Conservation (phyloP, 495 filamentous ascomycete genomes). For the Trichoderma erinaceum region DNA sequence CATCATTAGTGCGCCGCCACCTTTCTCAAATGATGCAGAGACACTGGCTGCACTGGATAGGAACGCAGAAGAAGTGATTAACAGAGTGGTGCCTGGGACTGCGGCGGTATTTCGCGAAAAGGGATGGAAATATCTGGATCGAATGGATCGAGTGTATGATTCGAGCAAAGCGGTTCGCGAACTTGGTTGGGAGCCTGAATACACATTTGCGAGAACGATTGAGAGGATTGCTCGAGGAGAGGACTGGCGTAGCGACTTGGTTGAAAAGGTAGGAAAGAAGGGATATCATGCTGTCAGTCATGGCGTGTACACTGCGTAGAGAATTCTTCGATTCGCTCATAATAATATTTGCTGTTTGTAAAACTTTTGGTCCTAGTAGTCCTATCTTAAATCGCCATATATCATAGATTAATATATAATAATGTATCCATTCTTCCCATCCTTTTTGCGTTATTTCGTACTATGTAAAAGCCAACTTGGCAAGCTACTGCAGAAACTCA, state of each 20-base stretch:
- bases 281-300: constrained; percentile 26
- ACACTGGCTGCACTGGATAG: constrained; percentile 16
- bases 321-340: background rate
- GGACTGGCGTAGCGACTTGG: constrained; percentile 27
- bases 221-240: constrained; percentile 22
- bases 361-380: no score
- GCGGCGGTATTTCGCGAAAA: constrained; percentile 21
- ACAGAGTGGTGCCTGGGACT: constrained; percentile 4
- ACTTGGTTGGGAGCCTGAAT: constrained; percentile 25
- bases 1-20: constrained; percentile 24
- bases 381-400: no score
- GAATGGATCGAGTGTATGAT: constrained; percentile 31
- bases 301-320: constrained; percentile 26
- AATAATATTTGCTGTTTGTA: background rate
- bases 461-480: background rate
- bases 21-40: constrained; percentile 17
- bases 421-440: no score
- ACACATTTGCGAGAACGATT: constrained; percentile 25
- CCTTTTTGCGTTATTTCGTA: background rate
- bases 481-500: constrained; percentile 22
- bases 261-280: constrained; percentile 23
- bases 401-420: no score
- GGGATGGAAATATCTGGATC: constrained; percentile 23
- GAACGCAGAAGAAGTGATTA: constrained; percentile 18
- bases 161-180: constrained; percentile 22